Percentiles rank a stretch among this genome's conserved stretches.
Evolutionary conservation across 1,284 basidiomycete species (phyloP).

Genomic region (Rhodotorula mucilaginosa): DNA sequence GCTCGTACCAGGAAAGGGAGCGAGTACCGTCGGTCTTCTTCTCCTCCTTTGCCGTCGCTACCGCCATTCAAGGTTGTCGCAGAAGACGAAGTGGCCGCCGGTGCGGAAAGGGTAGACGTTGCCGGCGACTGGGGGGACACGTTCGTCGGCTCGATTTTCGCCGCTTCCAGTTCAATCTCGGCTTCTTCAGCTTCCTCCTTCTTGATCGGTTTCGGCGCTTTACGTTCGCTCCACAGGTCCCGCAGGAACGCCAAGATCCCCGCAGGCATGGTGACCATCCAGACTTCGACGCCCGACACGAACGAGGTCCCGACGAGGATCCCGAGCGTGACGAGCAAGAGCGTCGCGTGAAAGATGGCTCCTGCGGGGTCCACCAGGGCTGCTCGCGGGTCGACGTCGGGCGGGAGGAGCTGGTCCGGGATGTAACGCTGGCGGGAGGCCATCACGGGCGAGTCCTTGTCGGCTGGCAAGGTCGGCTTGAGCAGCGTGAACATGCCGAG

Average conservation of each 20-base stretch:
- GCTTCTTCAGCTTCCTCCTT: not conserved
- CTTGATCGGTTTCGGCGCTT: constrained; percentile 3
- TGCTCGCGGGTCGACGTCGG: constrained; percentile 53
- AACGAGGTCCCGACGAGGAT: constrained; percentile 60
- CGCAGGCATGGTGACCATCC: constrained; percentile 77
- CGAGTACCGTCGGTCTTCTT: not conserved
- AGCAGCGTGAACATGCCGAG: constrained; percentile 44
- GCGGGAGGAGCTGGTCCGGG: constrained; percentile 51
- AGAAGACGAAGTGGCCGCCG: not conserved
- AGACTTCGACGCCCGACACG: constrained; percentile 58
- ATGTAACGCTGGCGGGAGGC: constrained; percentile 46
- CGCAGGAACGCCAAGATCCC: constrained; percentile 68
- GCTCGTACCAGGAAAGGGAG: constrained; percentile 34
- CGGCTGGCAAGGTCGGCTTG: not conserved
- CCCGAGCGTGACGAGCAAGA: constrained; percentile 58
- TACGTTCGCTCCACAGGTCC: constrained; percentile 64
- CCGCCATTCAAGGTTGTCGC: not conserved
- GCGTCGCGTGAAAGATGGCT: constrained; percentile 54
- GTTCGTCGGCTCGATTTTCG: too few relatives aligned
- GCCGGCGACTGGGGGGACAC: constrained; percentile 4
- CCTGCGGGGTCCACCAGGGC: constrained; percentile 57
- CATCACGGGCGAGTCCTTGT: not conserved
- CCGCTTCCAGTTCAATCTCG: constrained; percentile 29
- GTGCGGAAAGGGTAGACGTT: not conserved
- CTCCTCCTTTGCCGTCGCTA: not conserved